These are phyloP conservation scores for Eruca vesicaria DNA, from an alignment of 441 rosid species.

Conservation along the genomic window DNA sequence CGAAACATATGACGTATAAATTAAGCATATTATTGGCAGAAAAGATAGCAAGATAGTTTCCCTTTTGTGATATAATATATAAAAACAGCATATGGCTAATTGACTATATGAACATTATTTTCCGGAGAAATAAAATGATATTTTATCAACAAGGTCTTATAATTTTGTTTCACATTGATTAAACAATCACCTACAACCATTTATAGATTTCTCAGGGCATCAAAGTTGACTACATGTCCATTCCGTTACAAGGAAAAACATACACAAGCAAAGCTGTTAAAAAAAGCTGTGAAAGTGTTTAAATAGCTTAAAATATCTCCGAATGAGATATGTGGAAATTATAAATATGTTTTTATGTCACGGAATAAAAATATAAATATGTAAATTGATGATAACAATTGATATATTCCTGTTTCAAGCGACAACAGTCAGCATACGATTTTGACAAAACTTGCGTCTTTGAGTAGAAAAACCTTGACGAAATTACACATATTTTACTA, in stretches of 20 bases:
- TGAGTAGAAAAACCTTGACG: background rate
- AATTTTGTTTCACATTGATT: background rate
- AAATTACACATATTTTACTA: background rate
- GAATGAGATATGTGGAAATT: background rate
- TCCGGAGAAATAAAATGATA: background rate
- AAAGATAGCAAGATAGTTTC: background rate
- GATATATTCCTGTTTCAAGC: background rate
- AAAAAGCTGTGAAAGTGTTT: too few relatives aligned
- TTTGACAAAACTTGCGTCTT: background rate
- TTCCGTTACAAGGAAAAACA: background rate
- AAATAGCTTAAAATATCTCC: background rate
- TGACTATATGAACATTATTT: background rate
- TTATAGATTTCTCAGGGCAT: background rate
- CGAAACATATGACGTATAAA: conserved; percentile 18
- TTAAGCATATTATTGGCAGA: background rate
- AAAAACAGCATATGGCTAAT: background rate
- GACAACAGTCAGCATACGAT: background rate
- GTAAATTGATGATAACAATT: background rate
- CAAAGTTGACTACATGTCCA: conserved; percentile 7
- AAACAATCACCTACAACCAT: background rate
- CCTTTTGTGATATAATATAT: background rate
- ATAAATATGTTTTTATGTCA: too few relatives aligned
- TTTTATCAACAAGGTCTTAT: background rate
- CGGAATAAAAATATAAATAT: background rate
- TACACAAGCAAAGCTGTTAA: background rate